A percentile compares a stretch with the other conserved stretches of the same genome.
These are phyloP conservation scores for Antitrichia curtipendula DNA, from an alignment of 225 moss, liverwort and hornwort species.

Conservation along the genomic window DNA sequence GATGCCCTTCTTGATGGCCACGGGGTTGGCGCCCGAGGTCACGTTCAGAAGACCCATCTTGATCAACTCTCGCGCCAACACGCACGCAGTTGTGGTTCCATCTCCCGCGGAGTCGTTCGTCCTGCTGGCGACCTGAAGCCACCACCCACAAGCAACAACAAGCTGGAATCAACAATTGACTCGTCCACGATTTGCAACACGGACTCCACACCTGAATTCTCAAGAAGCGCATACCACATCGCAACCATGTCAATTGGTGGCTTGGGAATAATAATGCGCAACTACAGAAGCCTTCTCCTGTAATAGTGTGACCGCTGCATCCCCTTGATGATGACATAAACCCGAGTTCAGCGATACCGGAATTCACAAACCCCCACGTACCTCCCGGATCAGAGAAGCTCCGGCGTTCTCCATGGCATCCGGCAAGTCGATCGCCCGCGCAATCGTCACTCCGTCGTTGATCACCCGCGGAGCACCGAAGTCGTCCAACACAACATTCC, in stretches of 20 bases:
- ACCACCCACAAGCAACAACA: not conserved
- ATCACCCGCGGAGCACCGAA: constrained; percentile 77
- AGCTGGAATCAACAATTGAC: no score
- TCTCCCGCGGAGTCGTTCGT: constrained; percentile 96
- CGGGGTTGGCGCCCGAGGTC: constrained; percentile 86
- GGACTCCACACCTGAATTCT: not conserved
- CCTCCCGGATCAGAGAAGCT: constrained; percentile 80
- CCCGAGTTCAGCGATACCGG: not conserved
- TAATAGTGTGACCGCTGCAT: rapidly evolving
- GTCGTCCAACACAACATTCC: constrained; percentile 88
- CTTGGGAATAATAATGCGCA: not conserved
- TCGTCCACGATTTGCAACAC: not conserved
- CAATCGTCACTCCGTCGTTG: constrained; percentile 92
- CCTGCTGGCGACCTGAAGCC: constrained; percentile 73
- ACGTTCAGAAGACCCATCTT: constrained; percentile 90
- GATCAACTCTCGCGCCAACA: constrained; percentile 78
- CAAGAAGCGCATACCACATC: not conserved
- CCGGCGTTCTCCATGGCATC: constrained; percentile 91
- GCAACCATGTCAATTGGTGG: no score
- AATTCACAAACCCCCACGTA: not conserved
- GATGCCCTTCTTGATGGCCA: constrained; percentile 91
- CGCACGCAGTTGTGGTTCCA: constrained; percentile 87
- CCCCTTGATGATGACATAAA: not conserved
- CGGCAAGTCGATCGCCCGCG: constrained; percentile 76
- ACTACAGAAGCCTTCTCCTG: not conserved